Base-by-base conservation (phyloP, 2,329 filamentous ascomycete species). In the Arthrinium puccinioides region DNA sequence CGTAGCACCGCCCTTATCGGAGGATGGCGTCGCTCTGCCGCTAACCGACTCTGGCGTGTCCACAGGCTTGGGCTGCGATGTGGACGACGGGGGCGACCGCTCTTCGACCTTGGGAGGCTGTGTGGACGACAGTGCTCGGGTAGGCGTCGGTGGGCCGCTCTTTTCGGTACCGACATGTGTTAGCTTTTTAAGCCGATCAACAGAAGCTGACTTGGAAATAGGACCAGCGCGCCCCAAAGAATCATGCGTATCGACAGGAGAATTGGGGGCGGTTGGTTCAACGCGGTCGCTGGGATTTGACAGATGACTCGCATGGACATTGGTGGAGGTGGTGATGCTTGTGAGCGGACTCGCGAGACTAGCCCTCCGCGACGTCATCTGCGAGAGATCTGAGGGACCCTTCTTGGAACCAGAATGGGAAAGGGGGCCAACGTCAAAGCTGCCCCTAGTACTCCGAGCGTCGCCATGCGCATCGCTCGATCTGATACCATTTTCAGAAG, bases 131-230 rank as follows among this genome's bases (percentile, higher is more conserved):
- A 90, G 78, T 42, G 89, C 85, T 65, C 90, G 82, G 46, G 87
- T 90, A 39, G 90, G 94, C 50, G 90, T 89, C 43, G 88, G 82
- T 50, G 87, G 85, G 52, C 87, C 92, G 70, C 87, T 94, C 89
- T 96, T 94, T 71, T 79, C 69, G 63, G 70, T 69, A 64, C 70
- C 70, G 73, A 79, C 77, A 74, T 80, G 74, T 78, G 88, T 96
- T 87, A 96, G 89, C 85, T 82, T 84, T 71, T 78, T 84, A 63
- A 84, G 73, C 69, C 76, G 74, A 64, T 76, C 72, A 70, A 77
- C 68, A 58, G 79, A 78, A 60, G 75, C 73, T 64, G 76, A 81
- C 59, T 74, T 64, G 58, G 61, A 59, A 57, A 62, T 48, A 59
- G 48, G 47, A 44, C 57, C 48, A 44, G 50, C 50, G 44, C 56